Percentiles rank a stretch among this genome's conserved stretches.
Conservation (phyloP, 1,284 basidiomycete species). For the Chiua sp. region DNA sequence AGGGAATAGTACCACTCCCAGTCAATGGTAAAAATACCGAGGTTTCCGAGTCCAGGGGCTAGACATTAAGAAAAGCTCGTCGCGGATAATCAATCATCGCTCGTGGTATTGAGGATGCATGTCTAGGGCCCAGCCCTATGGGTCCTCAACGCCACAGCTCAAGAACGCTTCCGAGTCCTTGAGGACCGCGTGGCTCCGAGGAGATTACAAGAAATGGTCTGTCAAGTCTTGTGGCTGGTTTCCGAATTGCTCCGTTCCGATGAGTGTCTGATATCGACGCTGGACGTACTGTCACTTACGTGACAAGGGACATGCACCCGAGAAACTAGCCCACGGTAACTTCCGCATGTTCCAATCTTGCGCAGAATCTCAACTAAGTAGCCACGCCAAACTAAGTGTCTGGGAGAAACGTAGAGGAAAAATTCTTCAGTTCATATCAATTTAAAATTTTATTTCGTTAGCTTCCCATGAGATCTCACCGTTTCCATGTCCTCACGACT, state of each 20-base stretch:
- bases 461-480: conserved; percentile 11
- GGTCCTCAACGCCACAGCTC: neutral
- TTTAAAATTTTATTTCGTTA: neutral
- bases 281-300: neutral
- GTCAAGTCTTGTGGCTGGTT: neutral
- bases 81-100: neutral
- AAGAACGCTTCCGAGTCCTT: too few relatives aligned
- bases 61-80: conserved; percentile 4
- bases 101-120: neutral
- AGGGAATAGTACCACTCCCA: conserved; percentile 9
- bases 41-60: neutral
- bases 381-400: neutral
- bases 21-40: conserved; percentile 18
- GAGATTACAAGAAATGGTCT: neutral
- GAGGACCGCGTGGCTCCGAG: too few relatives aligned
- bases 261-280: neutral
- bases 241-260: neutral
- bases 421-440: neutral
- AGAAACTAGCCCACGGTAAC: neutral
- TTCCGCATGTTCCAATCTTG: neutral
- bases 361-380: neutral
- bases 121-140: neutral
- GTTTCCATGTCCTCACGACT: conserved; percentile 4
- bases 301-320: neutral
- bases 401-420: conserved; percentile 2